These are phyloP conservation scores for Blastobotrys apis DNA, from an alignment of 1,139 yeast genomes.

Conservation along the genomic window DNA sequence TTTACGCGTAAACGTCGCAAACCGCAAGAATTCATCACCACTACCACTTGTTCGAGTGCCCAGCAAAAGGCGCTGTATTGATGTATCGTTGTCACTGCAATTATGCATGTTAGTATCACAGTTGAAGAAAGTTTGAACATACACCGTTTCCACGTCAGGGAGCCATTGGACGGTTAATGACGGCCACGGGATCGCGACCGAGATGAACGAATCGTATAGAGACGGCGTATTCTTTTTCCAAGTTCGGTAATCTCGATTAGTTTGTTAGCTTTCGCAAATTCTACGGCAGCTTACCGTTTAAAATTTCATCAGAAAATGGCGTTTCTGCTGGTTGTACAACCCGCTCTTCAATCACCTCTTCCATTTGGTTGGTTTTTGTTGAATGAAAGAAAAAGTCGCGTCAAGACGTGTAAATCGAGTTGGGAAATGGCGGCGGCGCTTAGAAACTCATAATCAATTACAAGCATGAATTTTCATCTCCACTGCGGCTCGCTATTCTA, in stretches of 20 bases:
- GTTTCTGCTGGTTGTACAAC: not conserved
- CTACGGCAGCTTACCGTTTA: not conserved
- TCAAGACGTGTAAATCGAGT: not conserved
- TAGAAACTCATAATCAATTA: too few species aligned
- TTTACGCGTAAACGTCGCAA: conserved; percentile 63
- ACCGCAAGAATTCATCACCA: conserved; percentile 69
- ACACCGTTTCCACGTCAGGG: conserved; percentile 36
- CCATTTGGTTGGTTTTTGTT: too few species aligned
- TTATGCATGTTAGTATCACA: conserved; percentile 17
- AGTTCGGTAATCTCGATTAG: too few species aligned
- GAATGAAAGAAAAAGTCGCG: not conserved
- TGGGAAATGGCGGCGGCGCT: not conserved
- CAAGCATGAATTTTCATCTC: too few species aligned
- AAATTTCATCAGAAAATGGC: conserved; percentile 3
- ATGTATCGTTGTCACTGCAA: conserved; percentile 18
- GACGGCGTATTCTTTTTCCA: conserved; percentile 97
- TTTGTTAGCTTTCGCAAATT: not conserved
- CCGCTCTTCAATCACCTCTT: not conserved
- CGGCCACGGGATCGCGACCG: conserved; percentile 64
- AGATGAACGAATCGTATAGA: conserved; percentile 71
- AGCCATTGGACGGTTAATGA: conserved; percentile 43
- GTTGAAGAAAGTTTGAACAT: conserved; percentile 4
- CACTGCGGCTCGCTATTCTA: too few species aligned
- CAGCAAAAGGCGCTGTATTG: conserved; percentile 47
- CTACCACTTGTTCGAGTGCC: conserved; percentile 89